Evolutionary conservation across 2,329 filamentous ascomycete species (phyloP).

Genomic region (Truncatella angustata): DNA sequence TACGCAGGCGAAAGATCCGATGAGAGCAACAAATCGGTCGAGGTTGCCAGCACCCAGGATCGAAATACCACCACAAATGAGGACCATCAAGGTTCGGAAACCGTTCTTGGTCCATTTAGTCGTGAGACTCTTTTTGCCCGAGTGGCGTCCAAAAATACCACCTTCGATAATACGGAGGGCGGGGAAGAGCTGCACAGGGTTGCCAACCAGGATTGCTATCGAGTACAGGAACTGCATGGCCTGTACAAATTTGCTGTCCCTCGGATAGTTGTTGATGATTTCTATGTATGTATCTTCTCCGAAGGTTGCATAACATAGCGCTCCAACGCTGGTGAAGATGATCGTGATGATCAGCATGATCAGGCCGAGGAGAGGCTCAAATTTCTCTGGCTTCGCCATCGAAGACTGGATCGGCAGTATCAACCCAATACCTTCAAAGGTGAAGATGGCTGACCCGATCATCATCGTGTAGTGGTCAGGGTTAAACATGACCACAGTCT

Average conservation of each 20-base stretch:
- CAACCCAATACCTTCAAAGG: conserved; percentile 75
- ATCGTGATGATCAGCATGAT: conserved; percentile 74
- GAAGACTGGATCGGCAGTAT: conserved; percentile 75
- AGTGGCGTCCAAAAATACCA: conserved; percentile 63
- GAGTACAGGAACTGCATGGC: conserved; percentile 74
- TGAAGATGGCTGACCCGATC: conserved; percentile 73
- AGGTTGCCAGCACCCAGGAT: conserved; percentile 66
- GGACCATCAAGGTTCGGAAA: conserved; percentile 56
- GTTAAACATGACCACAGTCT: conserved; percentile 68
- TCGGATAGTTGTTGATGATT: conserved; percentile 74
- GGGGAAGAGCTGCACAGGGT: conserved; percentile 73
- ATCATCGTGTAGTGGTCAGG: conserved; percentile 67
- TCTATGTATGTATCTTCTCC: conserved; percentile 68
- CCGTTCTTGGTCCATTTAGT: conserved; percentile 79
- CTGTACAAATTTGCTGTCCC: conserved; percentile 69
- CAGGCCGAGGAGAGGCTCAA: conserved; percentile 61
- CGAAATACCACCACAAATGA: conserved; percentile 58
- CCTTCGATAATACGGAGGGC: conserved; percentile 70
- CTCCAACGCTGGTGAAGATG: conserved; percentile 70
- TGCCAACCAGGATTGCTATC: conserved; percentile 69
- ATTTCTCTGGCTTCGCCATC: conserved; percentile 69
- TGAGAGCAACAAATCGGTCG: conserved; percentile 72
- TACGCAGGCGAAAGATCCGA: conserved; percentile 72
- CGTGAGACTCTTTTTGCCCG: conserved; percentile 61
- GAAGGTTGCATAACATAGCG: conserved; percentile 73